Base-by-base conservation (phyloP, 176 grass and related monocot genomes). In the Luzula sylvatica region DNA sequence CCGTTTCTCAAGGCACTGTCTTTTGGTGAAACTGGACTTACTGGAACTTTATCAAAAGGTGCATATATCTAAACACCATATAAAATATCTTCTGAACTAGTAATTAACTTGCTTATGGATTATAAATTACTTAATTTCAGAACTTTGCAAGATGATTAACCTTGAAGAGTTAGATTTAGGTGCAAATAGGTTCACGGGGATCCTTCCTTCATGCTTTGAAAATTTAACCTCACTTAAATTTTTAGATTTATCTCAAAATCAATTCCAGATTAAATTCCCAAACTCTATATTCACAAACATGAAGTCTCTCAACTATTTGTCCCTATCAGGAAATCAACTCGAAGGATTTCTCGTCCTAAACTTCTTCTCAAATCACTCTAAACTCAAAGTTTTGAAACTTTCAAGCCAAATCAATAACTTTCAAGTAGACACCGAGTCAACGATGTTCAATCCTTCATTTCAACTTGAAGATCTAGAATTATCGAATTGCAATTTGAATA, bases 401-500 rank as follows among this genome's bases (percentile, higher is more conserved):
- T 30, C 12, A 35, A 75, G 63, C 28, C 55, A 17, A 1, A 52
- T 14, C 42, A 29, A n/a, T 1, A 6, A 45, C 2, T 68, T 68
- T 59, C 72, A 17, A 8, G 53, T 75, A 11, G 35, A 4, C 42
- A 24, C 63, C 0, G 63, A 75, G 43, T 59, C 27, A 44, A 50
- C 27, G 38, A 22, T 17, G 21, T n/a, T 20, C 19, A 20, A 75
- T 44, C 32, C 40, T 5, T 50, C 54, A 12, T 8, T 38, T 18
- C 62, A 68, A 41, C 42, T 75, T 55, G 17, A 68, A 12, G 53
- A 26, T 52, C 26, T 75, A 23, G 45, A 18, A 24, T 16, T 71
- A 8, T 17, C 23, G 29, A 60, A 68, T 12, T 75, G 63, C 21
- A 60, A 68, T 23, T 44, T 75, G 9, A 74, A 74, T 74, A 38